Evolutionary conservation across 768 basidiomycete genomes (phyloP), one percentile per base, ranked within the genome.

Genomic region (Mycena belliarum): DNA sequence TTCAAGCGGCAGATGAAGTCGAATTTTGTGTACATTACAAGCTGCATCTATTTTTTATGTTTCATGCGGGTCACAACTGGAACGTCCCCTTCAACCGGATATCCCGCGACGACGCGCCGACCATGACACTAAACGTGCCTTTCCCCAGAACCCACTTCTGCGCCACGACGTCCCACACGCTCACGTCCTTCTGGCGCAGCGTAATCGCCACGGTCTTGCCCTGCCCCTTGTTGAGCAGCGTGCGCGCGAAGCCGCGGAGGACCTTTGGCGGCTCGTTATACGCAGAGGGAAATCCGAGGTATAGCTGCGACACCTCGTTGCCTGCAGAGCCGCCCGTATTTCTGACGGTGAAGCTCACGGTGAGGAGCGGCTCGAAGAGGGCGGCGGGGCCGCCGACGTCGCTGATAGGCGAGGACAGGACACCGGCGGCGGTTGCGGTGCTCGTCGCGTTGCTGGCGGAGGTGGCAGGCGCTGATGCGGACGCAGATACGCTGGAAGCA

Each of bases 301-400:
- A 72, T 15, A 72, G 48, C 63, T 70, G 70, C 9, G 68, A 59
- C 44, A 66, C 61, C 47, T 65, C 51, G 41, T 28, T 40, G 2
- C 74, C 76, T 6, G 67, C 66, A 20, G 71, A 37, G 16, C 28
- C 25, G 15, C 77, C 78, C 15, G 68, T 74, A 69, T 79, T 79
- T 7, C 57, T 65, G 8, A 79, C 55, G 7, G 64, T 65, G 61
- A 78, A 76, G 21, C 67, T 66, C 18, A 76, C 70, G 12, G 57
- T 65, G 44, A 70, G 63, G 25, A 68, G 66, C 26, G 54, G 41
- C 44, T 66, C 64, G 59, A 74, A 72, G 23, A 75, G 66, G 55
- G 62, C 53, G 57, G 60, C 25, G 25, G 55, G 58, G 20, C 50
- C 23, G 4, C 37, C 50, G 46, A 57, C 52, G 15, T 65, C 66